Evolutionary conservation across 2,329 filamentous ascomycete species (phyloP).

Genomic region (Hirsutella rhossiliensis): DNA sequence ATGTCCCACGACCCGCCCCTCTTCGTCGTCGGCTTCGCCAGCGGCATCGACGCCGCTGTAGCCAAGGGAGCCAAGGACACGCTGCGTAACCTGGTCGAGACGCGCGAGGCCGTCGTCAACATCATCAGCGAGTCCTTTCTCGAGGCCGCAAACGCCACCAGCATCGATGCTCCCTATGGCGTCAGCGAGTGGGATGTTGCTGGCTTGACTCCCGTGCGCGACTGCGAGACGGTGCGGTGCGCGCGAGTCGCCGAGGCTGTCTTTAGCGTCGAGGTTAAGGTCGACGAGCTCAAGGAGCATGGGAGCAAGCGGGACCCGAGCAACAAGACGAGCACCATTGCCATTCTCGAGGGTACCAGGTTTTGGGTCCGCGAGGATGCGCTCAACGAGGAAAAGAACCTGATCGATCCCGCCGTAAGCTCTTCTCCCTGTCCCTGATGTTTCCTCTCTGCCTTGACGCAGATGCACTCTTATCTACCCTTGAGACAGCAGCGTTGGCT

Average conservation of each 20-base stretch:
- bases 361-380: conserved; percentile 91
- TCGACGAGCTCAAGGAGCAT: conserved; percentile 67
- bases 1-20: conserved; percentile 79
- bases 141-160: conserved; percentile 77
- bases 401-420: conserved; percentile 58
- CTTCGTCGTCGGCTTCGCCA: conserved; percentile 50
- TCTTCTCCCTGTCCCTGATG: conserved; percentile 7
- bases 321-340: conserved; percentile 62
- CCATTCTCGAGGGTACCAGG: conserved; percentile 67
- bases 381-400: conserved; percentile 61
- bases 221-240: conserved; percentile 52
- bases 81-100: conserved; percentile 59
- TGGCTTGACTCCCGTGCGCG: conserved; percentile 59
- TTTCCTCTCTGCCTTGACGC: conserved; percentile 2
- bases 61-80: conserved; percentile 79
- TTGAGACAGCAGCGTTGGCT: too few species aligned
- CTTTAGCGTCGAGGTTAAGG: conserved; percentile 69
- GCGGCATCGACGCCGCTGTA: conserved; percentile 20
- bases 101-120: conserved; percentile 71
- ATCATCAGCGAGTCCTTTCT: conserved; percentile 75
- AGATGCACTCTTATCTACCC: too few species aligned
- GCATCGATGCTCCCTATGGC: conserved; percentile 66
- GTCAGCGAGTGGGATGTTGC: conserved; percentile 68
- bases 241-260: conserved; percentile 72
- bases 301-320: conserved; percentile 59